Evolutionary conservation across 208 protist species (phyloP).

Genomic region (Trypanosoma cruzi): DNA sequence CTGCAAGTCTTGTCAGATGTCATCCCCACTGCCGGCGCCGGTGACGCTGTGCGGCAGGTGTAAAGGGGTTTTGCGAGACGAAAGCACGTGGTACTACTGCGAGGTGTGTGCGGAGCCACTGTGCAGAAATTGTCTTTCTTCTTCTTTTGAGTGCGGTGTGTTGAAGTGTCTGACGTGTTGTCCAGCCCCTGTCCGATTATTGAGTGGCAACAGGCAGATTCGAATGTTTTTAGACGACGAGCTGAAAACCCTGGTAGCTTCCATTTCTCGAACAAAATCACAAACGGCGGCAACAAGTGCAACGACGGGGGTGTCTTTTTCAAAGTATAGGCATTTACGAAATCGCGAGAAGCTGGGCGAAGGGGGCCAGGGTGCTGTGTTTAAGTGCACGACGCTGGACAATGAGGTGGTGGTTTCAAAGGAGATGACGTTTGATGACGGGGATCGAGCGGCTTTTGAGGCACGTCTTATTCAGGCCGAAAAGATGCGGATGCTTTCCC

Average conservation of each 20-base stretch:
- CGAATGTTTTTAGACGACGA: slow-evolving; percentile 16
- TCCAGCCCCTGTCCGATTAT: slow-evolving; percentile 39
- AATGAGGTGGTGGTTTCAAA: slow-evolving; percentile 80
- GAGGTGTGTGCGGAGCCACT: slow-evolving; percentile 60
- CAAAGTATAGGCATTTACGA: slow-evolving; percentile 55
- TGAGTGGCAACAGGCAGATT: slow-evolving; percentile 22
- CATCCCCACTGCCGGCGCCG: slow-evolving; percentile 3
- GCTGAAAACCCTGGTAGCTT: slow-evolving; percentile 2
- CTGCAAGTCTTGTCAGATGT: slow-evolving; percentile 45
- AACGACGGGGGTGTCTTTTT: neutral
- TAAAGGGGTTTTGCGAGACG: slow-evolving; percentile 18
- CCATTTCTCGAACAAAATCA: neutral
- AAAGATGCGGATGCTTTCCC: slow-evolving; percentile 68
- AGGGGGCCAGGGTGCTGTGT: slow-evolving; percentile 81
- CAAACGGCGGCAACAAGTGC: neutral
- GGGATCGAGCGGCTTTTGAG: slow-evolving; percentile 35
- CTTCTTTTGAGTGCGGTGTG: slow-evolving; percentile 69
- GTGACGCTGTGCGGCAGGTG: slow-evolving; percentile 66
- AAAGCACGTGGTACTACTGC: slow-evolving; percentile 52
- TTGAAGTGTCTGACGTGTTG: slow-evolving; percentile 76
- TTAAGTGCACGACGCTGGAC: slow-evolving; percentile 72
- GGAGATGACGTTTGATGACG: slow-evolving; percentile 72
- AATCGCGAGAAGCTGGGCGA: slow-evolving; percentile 55
- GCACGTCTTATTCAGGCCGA: slow-evolving; percentile 58
- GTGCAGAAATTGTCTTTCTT: slow-evolving; percentile 53